Conservation (phyloP, 2,329 filamentous ascomycete genomes). For the Cladosporium velox region DNA sequence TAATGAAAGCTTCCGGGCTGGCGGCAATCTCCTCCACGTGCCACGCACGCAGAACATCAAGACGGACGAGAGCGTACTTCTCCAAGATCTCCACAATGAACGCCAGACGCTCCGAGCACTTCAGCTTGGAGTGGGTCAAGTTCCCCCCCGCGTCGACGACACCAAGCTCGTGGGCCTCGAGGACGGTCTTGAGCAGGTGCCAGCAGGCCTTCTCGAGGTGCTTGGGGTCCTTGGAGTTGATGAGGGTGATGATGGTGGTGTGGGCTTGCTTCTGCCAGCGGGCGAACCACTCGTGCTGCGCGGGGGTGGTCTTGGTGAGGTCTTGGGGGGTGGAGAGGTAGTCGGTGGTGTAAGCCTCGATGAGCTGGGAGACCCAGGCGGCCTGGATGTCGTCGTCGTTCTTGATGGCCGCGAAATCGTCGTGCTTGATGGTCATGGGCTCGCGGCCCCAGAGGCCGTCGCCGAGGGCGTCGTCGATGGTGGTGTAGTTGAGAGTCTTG, state of each 20-base stretch:
- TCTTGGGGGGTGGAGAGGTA: not conserved
- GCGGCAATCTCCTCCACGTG: not conserved
- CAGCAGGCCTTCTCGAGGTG: conserved; percentile 15
- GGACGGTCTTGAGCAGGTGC: not conserved
- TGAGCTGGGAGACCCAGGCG: not conserved
- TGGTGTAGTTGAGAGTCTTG: not conserved
- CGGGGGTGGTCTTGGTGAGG: not conserved
- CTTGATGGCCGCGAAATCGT: not conserved
- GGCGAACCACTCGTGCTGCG: not conserved
- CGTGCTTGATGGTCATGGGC: not conserved
- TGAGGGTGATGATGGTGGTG: not conserved
- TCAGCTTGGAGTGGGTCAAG: not conserved
- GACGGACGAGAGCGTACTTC: conserved; percentile 2
- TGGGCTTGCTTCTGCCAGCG: conserved; percentile 13
- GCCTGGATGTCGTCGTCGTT: not conserved
- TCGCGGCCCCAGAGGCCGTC: conserved; percentile 1
- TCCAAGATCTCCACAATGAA: not conserved
- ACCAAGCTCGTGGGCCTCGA: conserved; percentile 12
- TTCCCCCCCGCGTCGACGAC: not conserved
- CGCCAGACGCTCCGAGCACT: conserved; percentile 6
- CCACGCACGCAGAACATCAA: not conserved
- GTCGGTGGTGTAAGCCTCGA: not conserved
- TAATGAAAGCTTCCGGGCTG: conserved; percentile 2
- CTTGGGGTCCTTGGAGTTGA: not conserved
- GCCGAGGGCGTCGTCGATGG: not conserved